These are phyloP conservation scores for Detonula confervacea DNA, from an alignment of 352 stramenopile species.

Conservation along the genomic window DNA sequence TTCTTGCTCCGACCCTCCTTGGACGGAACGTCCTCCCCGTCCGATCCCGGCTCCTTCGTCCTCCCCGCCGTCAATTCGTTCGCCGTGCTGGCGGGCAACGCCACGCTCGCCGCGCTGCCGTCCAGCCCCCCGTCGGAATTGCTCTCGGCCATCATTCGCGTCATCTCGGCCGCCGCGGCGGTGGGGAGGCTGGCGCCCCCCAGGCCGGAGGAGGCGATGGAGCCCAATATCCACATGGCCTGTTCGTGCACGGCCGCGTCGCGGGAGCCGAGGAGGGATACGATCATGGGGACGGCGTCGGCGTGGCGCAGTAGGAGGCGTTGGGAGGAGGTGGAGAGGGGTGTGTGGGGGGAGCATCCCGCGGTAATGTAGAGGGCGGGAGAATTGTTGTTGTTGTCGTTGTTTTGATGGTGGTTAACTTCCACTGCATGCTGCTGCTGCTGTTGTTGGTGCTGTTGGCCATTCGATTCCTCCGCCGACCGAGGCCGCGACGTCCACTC, in stretches of 20 bases:
- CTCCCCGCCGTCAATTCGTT: too few relatives aligned
- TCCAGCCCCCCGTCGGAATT: neutral
- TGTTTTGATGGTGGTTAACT: too few relatives aligned
- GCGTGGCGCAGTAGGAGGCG: constrained; percentile 77
- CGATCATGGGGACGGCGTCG: constrained; percentile 79
- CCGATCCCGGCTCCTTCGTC: too few relatives aligned
- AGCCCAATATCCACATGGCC: constrained; percentile 82
- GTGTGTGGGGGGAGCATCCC: constrained; percentile 31
- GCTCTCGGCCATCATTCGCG: constrained; percentile 10
- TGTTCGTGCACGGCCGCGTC: constrained; percentile 80
- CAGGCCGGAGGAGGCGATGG: constrained; percentile 71
- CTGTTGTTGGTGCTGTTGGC: neutral
- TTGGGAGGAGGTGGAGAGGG: constrained; percentile 62
- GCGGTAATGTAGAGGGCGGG: neutral
- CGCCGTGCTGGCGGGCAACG: constrained; percentile 2
- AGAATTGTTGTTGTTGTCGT: too few relatives aligned
- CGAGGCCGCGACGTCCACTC: constrained; percentile 49
- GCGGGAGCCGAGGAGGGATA: constrained; percentile 66
- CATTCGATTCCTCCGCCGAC: too few relatives aligned
- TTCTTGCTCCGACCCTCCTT: too few relatives aligned
- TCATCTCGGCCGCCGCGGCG: constrained; percentile 18
- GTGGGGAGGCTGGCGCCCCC: constrained; percentile 15
- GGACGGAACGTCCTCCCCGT: too few relatives aligned
- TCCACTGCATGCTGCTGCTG: too few relatives aligned
- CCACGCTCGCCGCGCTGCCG: constrained; percentile 5